Evolutionary conservation across 495 filamentous ascomycete species (phyloP).

Genomic region (Pseudotulostoma volvatum): DNA sequence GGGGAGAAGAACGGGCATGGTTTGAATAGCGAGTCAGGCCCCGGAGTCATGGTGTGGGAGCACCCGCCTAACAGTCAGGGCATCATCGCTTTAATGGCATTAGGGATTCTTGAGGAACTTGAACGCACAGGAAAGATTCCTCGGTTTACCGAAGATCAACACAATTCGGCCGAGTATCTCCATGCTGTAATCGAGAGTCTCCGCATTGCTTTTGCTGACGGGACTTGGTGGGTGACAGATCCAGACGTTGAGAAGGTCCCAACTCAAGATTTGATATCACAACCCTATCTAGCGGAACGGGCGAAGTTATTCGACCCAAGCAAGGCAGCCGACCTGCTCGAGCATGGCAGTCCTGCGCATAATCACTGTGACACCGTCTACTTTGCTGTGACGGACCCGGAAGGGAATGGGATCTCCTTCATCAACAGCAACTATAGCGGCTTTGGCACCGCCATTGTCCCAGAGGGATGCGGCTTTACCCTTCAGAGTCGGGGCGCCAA

Average conservation of each 20-base stretch:
- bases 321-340: constrained; percentile 36
- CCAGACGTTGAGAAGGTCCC: constrained; percentile 54
- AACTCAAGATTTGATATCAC: constrained; percentile 40
- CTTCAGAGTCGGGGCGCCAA: constrained; percentile 87
- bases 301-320: constrained; percentile 52
- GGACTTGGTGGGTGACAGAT: constrained; percentile 76
- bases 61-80: constrained; percentile 98
- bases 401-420: constrained; percentile 85
- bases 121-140: constrained; percentile 57
- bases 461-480: constrained; percentile 69
- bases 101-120: constrained; percentile 78
- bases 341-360: constrained; percentile 53
- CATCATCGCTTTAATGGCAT: constrained; percentile 82
- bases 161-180: constrained; percentile 66
- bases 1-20: constrained; percentile 26
- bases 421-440: constrained; percentile 91
- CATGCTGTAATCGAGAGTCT: constrained; percentile 82
- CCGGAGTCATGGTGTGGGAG: constrained; percentile 79
- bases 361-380: constrained; percentile 81
- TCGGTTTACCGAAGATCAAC: constrained; percentile 46
- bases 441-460: constrained; percentile 82
- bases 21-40: constrained; percentile 26
- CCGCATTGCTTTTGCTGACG: constrained; percentile 87
- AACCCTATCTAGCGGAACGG: constrained; percentile 47
- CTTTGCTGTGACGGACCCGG: constrained; percentile 62